Conservation (phyloP, 2,329 filamentous ascomycete species). For the Tolypocladium amazonense region DNA sequence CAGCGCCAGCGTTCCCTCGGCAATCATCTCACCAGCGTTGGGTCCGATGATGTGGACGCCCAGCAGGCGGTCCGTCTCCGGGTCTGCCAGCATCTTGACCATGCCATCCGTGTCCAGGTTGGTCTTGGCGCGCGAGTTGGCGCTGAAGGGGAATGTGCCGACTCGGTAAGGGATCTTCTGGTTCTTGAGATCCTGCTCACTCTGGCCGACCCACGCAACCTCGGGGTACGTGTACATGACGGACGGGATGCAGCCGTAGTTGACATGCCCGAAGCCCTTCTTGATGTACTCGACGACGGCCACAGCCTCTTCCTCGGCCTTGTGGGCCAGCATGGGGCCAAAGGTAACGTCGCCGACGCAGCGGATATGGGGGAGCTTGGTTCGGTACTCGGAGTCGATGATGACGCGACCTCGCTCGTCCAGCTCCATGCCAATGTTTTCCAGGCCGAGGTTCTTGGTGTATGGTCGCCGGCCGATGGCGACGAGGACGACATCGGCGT, state of each 20-base stretch:
- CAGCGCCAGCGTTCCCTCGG: constrained; percentile 85
- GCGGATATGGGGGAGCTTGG: constrained; percentile 93
- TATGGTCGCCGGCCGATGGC: constrained; percentile 95
- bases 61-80: constrained; percentile 89
- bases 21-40: constrained; percentile 98
- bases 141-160: constrained; percentile 92
- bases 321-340: constrained; percentile 97
- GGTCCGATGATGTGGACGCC: constrained; percentile 95
- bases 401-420: constrained; percentile 92
- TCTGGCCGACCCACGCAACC: constrained; percentile 97
- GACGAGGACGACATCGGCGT: constrained; percentile 90
- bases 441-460: constrained; percentile 80
- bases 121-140: constrained; percentile 98
- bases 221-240: constrained; percentile 99
- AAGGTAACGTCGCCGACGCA: constrained; percentile 95
- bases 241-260: constrained; percentile 94
- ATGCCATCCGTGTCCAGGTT: constrained; percentile 92
- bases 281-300: constrained; percentile 94
- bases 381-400: constrained; percentile 98
- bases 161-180: constrained; percentile 84
- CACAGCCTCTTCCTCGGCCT: constrained; percentile 96
- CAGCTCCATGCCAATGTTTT: constrained; percentile 84
- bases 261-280: constrained; percentile 96
- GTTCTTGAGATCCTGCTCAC: constrained; percentile 89
- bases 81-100: constrained; percentile 95